These are phyloP conservation scores for Syzygium oleosum DNA, from an alignment of 345 rosid species.

Conservation along the genomic window DNA sequence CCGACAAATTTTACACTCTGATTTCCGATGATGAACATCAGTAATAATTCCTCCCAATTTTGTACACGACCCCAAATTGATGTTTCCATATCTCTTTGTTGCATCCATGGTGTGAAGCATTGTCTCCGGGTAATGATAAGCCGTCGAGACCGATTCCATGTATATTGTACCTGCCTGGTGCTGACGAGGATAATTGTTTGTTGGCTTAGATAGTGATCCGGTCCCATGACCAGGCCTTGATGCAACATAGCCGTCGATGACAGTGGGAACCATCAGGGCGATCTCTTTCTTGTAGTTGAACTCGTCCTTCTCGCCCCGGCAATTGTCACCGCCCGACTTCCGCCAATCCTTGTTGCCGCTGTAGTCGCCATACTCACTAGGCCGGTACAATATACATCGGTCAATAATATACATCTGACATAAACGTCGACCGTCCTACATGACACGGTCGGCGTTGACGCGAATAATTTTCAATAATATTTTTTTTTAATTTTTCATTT, in stretches of 20 bases:
- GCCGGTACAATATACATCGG: neutral
- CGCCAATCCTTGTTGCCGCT: neutral
- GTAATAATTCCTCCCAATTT: neutral
- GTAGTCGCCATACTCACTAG: neutral
- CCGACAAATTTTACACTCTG: neutral
- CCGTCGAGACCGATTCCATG: neutral
- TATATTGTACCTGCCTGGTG: neutral
- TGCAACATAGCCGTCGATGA: neutral
- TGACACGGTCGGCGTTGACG: fast-evolving
- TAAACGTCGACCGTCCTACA: too few relatives aligned
- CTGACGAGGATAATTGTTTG: neutral
- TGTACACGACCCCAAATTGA: neutral
- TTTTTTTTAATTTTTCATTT: too few relatives aligned
- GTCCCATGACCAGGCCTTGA: neutral
- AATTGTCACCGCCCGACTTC: neutral
- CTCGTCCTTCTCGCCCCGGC: neutral
- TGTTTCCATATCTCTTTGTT: neutral
- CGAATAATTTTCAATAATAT: too few relatives aligned
- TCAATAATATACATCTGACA: too few relatives aligned
- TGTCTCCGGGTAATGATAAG: neutral
- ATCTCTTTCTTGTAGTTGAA: too few relatives aligned
- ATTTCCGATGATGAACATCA: neutral
- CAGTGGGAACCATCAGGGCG: neutral
- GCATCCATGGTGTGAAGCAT: neutral
- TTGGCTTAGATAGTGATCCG: neutral